Evolutionary conservation across 306 rosid species (phyloP), one percentile per base, ranked within the genome.

Genomic region (Mimosa bimucronata): DNA sequence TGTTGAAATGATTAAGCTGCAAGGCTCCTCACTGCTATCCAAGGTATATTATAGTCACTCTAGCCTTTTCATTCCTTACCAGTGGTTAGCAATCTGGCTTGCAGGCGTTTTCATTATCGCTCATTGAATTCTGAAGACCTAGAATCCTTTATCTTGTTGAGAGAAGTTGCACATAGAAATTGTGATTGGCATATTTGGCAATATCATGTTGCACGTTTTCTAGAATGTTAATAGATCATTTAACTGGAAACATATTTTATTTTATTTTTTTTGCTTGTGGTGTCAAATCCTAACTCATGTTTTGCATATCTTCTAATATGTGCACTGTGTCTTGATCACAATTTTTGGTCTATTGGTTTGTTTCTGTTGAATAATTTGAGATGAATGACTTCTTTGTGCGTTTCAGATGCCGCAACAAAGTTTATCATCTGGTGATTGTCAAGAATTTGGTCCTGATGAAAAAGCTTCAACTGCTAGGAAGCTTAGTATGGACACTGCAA

Each of bases 1-100:
- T 83, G 81, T 88, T 53, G 99, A 96, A 61, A 86, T 96, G 93
- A 89, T 96, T 85, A 90, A 90, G 89, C 66, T 81, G 52, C 88
- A 77, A 73, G 86, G 87, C 44, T 83, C 91, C 31, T 82, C 80
- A 68, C 38, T 77, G 84, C 97, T 89, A 82, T 76, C 84, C 65
- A 90, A 93, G 97, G 99, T 96, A 87, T 65, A 55, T 40, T 78
- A 31, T 73, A 13, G 79, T 76, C 66, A 34, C 58, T 23, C 72
- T 75, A 61, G 68, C 42, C 38, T 69, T 69, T 69, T 29, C 57
- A 42, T 75, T 69, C 26, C 53, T 53, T 45, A 58, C 53, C 55
- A 41, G 41, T 66, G 55, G 79, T 76, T 52, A 76, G 73, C 74
- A 50, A 61, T 41, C 55, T 57, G 76, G 57, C 23, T 77, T 25